Evolutionary conservation across 495 filamentous ascomycete genomes (phyloP).

Genomic region (Lasiosphaeriaceae sp.): DNA sequence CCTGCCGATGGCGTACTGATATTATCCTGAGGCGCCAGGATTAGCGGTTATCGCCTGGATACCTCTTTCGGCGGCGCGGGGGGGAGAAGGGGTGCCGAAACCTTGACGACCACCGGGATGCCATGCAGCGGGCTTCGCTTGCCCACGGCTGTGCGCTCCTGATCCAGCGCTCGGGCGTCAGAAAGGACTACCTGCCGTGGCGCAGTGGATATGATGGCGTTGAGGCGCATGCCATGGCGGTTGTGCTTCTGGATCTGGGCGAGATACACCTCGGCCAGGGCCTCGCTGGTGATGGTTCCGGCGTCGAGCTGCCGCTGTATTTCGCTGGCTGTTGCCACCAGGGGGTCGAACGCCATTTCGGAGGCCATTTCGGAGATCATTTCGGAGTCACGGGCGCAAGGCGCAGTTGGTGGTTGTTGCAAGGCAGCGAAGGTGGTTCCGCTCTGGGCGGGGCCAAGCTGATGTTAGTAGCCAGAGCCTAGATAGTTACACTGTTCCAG

Average conservation of each 20-base stretch:
- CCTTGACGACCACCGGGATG: slow-evolving; percentile 5
- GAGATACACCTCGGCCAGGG: not conserved
- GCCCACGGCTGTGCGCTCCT: slow-evolving; percentile 49
- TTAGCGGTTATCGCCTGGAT: not conserved
- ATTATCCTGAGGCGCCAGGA: not conserved
- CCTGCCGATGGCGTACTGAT: not conserved
- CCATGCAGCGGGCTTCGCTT: slow-evolving; percentile 47
- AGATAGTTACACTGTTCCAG: no score
- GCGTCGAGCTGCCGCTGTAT: not conserved
- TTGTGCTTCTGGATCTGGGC: slow-evolving; percentile 1
- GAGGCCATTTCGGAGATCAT: no score
- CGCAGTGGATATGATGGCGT: slow-evolving; percentile 54
- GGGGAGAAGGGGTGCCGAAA: no score
- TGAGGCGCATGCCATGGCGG: slow-evolving; percentile 22
- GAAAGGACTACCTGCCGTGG: slow-evolving; percentile 44
- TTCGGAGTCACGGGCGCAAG: no score
- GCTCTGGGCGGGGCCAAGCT: no score
- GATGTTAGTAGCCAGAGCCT: no score
- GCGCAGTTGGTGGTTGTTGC: no score
- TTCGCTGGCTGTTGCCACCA: not conserved
- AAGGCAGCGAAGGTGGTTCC: no score
- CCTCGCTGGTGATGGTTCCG: not conserved
- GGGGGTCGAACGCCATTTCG: not conserved
- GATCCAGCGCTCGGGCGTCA: slow-evolving; percentile 50
- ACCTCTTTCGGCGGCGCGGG: no score